A percentile compares a stretch with the other conserved stretches of the same genome.
Conservation (phyloP, 2,329 filamentous ascomycete species). For the Triangularia setosa region DNA sequence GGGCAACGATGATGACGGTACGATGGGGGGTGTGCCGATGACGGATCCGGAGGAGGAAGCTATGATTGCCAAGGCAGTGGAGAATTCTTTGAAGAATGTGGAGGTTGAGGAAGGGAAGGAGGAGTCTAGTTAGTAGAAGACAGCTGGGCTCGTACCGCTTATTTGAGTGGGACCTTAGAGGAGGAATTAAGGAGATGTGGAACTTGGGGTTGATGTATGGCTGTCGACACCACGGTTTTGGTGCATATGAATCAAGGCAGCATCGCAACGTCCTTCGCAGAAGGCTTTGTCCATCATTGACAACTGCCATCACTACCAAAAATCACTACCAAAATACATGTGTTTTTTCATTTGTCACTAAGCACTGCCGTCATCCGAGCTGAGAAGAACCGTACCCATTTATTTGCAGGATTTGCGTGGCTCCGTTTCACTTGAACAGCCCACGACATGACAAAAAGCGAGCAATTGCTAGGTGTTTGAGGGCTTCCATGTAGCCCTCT, state of each 20-base stretch:
- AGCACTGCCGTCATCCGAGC: too few relatives aligned
- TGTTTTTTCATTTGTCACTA: too few relatives aligned
- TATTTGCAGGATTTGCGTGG: too few relatives aligned
- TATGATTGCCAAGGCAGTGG: background rate
- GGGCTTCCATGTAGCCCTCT: too few relatives aligned
- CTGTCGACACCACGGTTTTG: background rate
- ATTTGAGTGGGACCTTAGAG: too few relatives aligned
- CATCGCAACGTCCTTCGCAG: background rate
- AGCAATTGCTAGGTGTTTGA: too few relatives aligned
- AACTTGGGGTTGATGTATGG: background rate
- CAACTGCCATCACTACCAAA: background rate
- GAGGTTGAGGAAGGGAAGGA: background rate
- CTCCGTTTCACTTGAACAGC: too few relatives aligned
- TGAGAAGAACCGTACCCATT: too few relatives aligned
- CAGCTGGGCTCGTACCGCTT: background rate
- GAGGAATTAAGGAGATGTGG: too few relatives aligned
- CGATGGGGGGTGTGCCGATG: background rate
- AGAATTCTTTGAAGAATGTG: background rate
- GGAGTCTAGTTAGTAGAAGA: background rate
- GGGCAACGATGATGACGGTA: too few relatives aligned
- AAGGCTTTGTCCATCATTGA: background rate
- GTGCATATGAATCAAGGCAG: background rate
- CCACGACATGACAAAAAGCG: too few relatives aligned
- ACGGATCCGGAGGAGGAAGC: background rate
- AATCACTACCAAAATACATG: too few relatives aligned